Conservation (phyloP, 2,329 filamentous ascomycete genomes). For the Neonectria magnoliae region DNA sequence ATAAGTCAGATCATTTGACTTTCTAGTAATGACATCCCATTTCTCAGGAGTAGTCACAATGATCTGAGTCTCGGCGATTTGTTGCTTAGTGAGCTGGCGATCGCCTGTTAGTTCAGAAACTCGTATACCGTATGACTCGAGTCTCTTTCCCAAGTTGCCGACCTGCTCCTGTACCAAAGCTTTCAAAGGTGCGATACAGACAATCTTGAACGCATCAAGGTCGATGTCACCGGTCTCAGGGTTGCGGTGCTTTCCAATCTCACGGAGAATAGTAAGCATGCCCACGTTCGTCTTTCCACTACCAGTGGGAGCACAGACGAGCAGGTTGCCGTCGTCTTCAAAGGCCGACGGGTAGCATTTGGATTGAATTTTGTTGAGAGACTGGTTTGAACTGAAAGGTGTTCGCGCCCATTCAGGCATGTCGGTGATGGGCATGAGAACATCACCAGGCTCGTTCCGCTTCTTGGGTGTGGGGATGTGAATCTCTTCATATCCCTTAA, state of each 20-base stretch:
- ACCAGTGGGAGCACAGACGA: conserved; percentile 95
- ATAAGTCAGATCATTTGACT: conserved; percentile 95
- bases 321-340: conserved; percentile 94
- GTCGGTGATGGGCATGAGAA: conserved; percentile 83
- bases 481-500: conserved; percentile 99
- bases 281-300: conserved; percentile 99
- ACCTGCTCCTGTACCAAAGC: conserved; percentile 98
- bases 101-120: conserved; percentile 98
- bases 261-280: conserved; percentile 94
- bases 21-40: conserved; percentile 98
- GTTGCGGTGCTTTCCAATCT: conserved; percentile 95
- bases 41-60: conserved; percentile 99
- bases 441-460: conserved; percentile 81
- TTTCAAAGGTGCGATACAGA: conserved; percentile 96
- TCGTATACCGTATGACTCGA: conserved; percentile 89
- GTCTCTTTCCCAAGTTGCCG: conserved; percentile 91
- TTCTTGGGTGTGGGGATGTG: conserved; percentile 95
- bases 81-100: conserved; percentile 96
- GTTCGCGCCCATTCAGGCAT: conserved; percentile 91
- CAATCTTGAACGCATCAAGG: conserved; percentile 96
- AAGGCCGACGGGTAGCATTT: conserved; percentile 93
- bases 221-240: conserved; percentile 92
- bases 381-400: conserved; percentile 86
- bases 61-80: conserved; percentile 96
- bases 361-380: conserved; percentile 94